These are phyloP conservation scores for Geosmithia flava DNA, from an alignment of 2,329 filamentous ascomycete species.

Conservation along the genomic window DNA sequence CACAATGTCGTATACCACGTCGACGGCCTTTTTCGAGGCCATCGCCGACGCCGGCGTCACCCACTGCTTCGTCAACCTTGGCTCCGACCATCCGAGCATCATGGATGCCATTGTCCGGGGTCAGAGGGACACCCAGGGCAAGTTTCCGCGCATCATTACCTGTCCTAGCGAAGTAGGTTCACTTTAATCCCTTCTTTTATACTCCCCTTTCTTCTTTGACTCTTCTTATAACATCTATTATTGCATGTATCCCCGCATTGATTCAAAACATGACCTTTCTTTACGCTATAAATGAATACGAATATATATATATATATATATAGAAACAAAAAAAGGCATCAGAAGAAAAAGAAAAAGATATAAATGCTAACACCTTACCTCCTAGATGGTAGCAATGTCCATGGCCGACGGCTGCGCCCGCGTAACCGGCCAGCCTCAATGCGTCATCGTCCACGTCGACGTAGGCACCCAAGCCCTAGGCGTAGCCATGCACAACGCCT, in stretches of 20 bases:
- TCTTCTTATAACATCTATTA: not conserved
- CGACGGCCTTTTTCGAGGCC: constrained; percentile 3
- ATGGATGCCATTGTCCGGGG: constrained; percentile 73
- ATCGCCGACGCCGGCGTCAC: constrained; percentile 1
- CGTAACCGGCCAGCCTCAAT: constrained; percentile 59
- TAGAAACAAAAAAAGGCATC: not conserved
- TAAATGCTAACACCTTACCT: not conserved
- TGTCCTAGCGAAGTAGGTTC: constrained; percentile 61
- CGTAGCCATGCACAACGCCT: constrained; percentile 70
- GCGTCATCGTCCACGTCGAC: constrained; percentile 70
- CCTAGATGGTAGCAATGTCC: constrained; percentile 72
- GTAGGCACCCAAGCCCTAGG: constrained; percentile 71
- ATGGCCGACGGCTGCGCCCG: constrained; percentile 76
- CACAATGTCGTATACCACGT: constrained; percentile 1
- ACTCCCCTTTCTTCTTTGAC: constrained; percentile 1
- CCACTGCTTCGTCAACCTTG: constrained; percentile 41
- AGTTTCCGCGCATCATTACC: constrained; percentile 64
- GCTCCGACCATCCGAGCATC: constrained; percentile 64
- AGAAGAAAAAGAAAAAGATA: not conserved
- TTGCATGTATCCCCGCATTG: not conserved
- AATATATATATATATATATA: not conserved
- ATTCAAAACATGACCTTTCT: no score
- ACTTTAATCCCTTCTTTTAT: no score
- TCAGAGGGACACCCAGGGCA: constrained; percentile 49
- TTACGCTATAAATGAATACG: not conserved